Percentiles rank a stretch among this genome's conserved stretches.
Conservation (phyloP, 2,329 filamentous ascomycete genomes). For the Cryoendolithus antarcticus region DNA sequence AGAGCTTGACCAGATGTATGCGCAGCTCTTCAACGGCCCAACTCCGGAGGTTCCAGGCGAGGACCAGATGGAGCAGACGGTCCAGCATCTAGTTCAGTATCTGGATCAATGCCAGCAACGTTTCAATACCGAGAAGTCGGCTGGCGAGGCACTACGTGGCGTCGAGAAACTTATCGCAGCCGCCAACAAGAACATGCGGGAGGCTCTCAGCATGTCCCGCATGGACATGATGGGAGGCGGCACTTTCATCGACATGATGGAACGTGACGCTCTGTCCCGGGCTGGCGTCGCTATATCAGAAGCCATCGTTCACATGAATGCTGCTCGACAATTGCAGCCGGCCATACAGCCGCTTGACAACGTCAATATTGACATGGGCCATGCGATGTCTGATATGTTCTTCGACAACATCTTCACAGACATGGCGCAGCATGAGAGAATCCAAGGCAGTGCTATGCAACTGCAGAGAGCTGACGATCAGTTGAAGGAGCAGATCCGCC, state of each 20-base stretch:
- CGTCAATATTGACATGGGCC: slow-evolving; percentile 18
- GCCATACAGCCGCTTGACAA: slow-evolving; percentile 10
- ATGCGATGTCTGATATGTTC: slow-evolving; percentile 16
- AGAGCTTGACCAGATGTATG: slow-evolving; percentile 41
- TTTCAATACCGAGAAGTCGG: slow-evolving; percentile 32
- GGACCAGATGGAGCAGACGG: slow-evolving; percentile 33
- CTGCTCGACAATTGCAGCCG: slow-evolving; percentile 14
- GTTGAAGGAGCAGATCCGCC: slow-evolving; percentile 10
- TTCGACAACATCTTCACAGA: slow-evolving; percentile 22
- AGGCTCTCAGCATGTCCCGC: slow-evolving; percentile 30
- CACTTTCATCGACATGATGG: slow-evolving; percentile 39
- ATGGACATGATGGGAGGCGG: slow-evolving; percentile 41
- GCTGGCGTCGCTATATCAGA: slow-evolving; percentile 5
- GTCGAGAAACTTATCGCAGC: slow-evolving; percentile 26
- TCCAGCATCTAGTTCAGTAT: slow-evolving; percentile 22
- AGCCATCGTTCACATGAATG: slow-evolving; percentile 11
- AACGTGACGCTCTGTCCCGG: slow-evolving; percentile 37
- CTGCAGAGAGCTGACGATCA: slow-evolving; percentile 12
- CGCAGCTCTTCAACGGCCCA: slow-evolving; percentile 41
- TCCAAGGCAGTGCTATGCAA: slow-evolving; percentile 13
- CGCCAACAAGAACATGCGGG: slow-evolving; percentile 29
- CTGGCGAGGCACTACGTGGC: slow-evolving; percentile 20
- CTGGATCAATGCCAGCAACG: slow-evolving; percentile 28
- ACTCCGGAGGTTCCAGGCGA: slow-evolving; percentile 44
- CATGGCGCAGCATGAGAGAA: slow-evolving; percentile 18